phyloP scores from a whole-genome alignment of 495 filamentous ascomycete species.

The Penicillium turbatum region DNA sequence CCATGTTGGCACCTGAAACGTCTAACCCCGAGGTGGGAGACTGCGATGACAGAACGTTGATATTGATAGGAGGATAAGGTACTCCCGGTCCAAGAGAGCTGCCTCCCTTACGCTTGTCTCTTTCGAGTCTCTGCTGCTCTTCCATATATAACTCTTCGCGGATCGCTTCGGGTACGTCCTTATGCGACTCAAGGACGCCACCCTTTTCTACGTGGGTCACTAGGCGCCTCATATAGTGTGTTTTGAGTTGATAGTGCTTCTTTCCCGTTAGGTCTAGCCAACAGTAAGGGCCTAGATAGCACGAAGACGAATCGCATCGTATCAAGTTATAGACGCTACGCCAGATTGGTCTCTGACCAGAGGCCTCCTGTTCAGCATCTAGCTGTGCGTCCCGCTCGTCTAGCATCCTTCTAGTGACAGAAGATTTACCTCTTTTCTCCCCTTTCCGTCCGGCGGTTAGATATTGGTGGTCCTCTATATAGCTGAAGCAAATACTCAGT shows the following conservation, averaged over 20 bases:
- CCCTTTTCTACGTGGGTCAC: constrained; percentile 19
- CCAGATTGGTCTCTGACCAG: constrained; percentile 21
- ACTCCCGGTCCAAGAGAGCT: neutral
- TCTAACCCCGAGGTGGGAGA: neutral
- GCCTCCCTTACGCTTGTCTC: constrained; percentile 6
- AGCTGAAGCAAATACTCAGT: no score
- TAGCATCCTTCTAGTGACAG: constrained; percentile 1
- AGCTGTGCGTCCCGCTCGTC: constrained; percentile 1
- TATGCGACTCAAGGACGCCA: constrained; percentile 18
- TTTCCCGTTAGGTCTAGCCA: constrained; percentile 28
- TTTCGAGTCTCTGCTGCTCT: constrained; percentile 23
- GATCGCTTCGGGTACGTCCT: constrained; percentile 22
- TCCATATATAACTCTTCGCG: constrained; percentile 25
- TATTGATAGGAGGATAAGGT: constrained; percentile 18
- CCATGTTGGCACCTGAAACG: neutral
- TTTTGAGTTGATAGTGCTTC: constrained; percentile 27
- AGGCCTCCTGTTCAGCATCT: constrained; percentile 21
- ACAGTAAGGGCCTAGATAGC: constrained; percentile 22
- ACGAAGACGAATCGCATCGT: constrained; percentile 22
- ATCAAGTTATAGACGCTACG: constrained; percentile 29
- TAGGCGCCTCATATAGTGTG: constrained; percentile 20
- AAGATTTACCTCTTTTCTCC: constrained; percentile 22
- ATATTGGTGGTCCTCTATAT: neutral
- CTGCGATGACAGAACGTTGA: constrained; percentile 19
- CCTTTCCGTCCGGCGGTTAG: constrained; percentile 4